Evolutionary conservation across 441 rosid species (phyloP).

Genomic region (Pelargonium australe): DNA sequence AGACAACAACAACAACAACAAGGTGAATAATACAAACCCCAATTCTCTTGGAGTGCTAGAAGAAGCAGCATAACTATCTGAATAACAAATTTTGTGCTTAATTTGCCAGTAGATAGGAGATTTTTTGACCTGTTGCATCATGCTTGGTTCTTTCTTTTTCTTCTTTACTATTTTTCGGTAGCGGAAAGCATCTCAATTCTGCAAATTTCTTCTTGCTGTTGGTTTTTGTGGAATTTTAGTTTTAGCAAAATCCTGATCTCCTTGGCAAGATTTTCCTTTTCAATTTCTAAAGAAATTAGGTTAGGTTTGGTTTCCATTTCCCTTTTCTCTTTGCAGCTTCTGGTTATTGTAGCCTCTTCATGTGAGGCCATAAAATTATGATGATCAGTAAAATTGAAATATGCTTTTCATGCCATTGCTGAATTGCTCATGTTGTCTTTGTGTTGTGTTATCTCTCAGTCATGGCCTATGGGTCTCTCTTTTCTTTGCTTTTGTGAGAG

Average conservation of each 20-base stretch:
- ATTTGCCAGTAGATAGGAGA: constrained; percentile 15
- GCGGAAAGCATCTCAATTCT: constrained; percentile 23
- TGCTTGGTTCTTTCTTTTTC: neutral
- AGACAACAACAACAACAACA: constrained; percentile 7
- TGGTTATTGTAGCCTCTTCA: constrained; percentile 19
- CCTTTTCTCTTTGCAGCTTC: constrained; percentile 5
- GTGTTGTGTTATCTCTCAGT: neutral
- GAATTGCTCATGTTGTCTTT: neutral
- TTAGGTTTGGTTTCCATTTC: neutral
- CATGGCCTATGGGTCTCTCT: neutral
- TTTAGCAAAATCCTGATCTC: constrained; percentile 5
- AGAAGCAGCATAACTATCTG: neutral
- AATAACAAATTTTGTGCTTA: neutral
- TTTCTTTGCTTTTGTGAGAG: neutral
- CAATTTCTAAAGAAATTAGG: neutral
- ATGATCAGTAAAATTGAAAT: constrained; percentile 14
- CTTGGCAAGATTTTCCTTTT: constrained; percentile 12
- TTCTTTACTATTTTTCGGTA: constrained; percentile 10
- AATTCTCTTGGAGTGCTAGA: constrained; percentile 8
- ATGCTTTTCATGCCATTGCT: constrained; percentile 5
- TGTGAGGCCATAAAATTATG: constrained; percentile 18
- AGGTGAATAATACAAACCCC: constrained; percentile 9
- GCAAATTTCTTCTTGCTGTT: constrained; percentile 14
- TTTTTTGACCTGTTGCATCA: constrained; percentile 6
- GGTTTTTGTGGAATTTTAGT: constrained; percentile 10